phyloP scores from a whole-genome alignment of 179 eudicot species.

The Nepenthes alata region DNA sequence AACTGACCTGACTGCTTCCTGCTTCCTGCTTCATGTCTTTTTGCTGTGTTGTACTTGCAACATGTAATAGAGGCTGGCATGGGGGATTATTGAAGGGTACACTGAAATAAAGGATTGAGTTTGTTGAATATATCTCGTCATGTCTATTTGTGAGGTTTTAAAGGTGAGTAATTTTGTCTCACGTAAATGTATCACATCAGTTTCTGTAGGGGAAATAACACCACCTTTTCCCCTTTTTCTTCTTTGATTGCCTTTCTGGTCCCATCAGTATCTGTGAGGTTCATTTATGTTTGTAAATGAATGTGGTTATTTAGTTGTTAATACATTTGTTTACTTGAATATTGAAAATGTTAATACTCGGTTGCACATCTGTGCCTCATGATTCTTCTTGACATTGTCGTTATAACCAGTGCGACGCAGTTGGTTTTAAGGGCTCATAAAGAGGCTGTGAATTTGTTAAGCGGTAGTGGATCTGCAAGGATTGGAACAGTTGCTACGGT shows the following conservation, averaged over 20 bases:
- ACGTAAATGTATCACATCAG: neutral
- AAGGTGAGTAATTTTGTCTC: neutral
- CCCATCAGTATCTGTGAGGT: neutral
- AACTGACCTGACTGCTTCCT: no score
- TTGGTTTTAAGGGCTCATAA: conserved; percentile 92
- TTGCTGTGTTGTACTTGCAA: no score
- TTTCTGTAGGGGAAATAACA: neutral
- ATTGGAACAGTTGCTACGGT: conserved; percentile 92
- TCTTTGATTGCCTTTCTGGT: neutral
- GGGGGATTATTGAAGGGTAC: no score
- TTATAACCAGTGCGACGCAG: conserved; percentile 65
- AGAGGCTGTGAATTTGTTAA: conserved; percentile 90
- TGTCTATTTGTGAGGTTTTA: neutral
- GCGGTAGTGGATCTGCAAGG: conserved; percentile 80
- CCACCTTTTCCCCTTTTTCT: neutral
- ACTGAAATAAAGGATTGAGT: neutral
- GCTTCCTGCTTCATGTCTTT: no score
- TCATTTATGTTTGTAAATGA: no score
- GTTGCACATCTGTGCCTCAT: neutral
- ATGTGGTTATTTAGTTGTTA: no score
- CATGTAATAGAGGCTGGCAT: no score
- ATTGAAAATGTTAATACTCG: no score
- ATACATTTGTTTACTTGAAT: no score
- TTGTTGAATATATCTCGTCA: neutral
- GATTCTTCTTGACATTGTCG: neutral